These are phyloP conservation scores for Prunus fruticosa DNA, from an alignment of 306 rosid species.

Conservation along the genomic window DNA sequence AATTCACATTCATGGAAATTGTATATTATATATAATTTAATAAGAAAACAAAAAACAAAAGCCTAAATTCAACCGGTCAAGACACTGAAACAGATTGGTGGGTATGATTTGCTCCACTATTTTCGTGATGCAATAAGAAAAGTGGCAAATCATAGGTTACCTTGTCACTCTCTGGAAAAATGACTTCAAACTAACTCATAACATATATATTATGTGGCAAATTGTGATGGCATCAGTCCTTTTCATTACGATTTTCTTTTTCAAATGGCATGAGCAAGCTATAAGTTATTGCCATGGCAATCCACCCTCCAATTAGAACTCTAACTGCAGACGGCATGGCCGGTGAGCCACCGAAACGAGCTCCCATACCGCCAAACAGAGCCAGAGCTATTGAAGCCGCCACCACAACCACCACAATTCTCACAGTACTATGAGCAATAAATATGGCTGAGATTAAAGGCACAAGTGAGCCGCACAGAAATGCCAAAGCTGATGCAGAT, in stretches of 20 bases:
- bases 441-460: conserved; percentile 12
- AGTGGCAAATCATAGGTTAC: background rate
- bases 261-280: conserved; percentile 9
- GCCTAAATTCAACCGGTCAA: background rate
- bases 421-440: background rate
- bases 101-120: background rate
- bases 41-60: background rate
- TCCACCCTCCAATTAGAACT: conserved; percentile 30
- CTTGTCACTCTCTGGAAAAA: background rate
- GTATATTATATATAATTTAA: background rate
- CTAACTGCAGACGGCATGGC: conserved; percentile 11
- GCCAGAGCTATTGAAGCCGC: conserved; percentile 12
- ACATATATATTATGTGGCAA: background rate
- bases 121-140: background rate
- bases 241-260: background rate
- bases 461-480: conserved; percentile 22
- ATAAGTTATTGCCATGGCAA: conserved; percentile 21
- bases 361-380: conserved; percentile 16
- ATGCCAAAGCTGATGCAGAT: conserved; percentile 24
- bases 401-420: conserved; percentile 9
- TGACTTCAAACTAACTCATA: background rate
- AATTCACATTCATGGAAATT: background rate
- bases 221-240: background rate
- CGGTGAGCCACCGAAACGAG: conserved; percentile 16
- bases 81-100: background rate